A percentile compares a stretch with the other conserved stretches of the same genome.
Evolutionary conservation across 2,329 filamentous ascomycete species (phyloP).

Genomic region (Mariannaea sp.): DNA sequence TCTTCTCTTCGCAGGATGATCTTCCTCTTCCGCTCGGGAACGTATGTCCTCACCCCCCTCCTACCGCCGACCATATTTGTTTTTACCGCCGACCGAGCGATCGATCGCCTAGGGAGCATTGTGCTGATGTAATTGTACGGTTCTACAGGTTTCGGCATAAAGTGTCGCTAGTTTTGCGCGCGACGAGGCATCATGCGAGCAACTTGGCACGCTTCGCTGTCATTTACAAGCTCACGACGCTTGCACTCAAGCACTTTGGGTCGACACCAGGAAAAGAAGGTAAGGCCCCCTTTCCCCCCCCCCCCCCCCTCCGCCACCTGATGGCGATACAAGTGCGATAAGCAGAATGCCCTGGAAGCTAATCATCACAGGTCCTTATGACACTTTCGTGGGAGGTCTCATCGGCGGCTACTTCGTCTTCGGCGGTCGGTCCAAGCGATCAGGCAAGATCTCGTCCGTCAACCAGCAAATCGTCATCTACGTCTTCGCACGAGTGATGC

Average conservation of each 20-base stretch:
- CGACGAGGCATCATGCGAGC: constrained; percentile 85
- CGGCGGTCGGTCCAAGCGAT: constrained; percentile 66
- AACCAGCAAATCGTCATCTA: constrained; percentile 99
- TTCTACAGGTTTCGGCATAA: constrained; percentile 71
- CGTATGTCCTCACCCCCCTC: constrained; percentile 55
- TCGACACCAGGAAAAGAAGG: constrained; percentile 64
- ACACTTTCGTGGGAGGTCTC: constrained; percentile 85
- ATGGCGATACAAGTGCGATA: background rate
- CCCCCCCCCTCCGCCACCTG: no score
- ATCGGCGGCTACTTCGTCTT: constrained; percentile 94
- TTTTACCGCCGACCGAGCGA: background rate
- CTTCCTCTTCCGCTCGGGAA: constrained; percentile 91
- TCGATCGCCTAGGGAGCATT: background rate
- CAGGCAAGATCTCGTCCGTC: constrained; percentile 74
- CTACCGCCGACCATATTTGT: background rate
- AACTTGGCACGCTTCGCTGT: constrained; percentile 92
- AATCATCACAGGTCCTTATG: constrained; percentile 62
- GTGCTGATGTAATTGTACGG: constrained; percentile 26
- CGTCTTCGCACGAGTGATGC: constrained; percentile 88
- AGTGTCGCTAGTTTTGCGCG: constrained; percentile 74
- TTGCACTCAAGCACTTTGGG: constrained; percentile 70
- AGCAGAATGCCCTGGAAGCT: background rate
- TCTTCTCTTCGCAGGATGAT: constrained; percentile 71
- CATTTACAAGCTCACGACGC: constrained; percentile 84
- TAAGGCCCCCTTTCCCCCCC: constrained; percentile 28